Percentiles rank a stretch among this genome's conserved stretches.
phyloP scores from a whole-genome alignment of 495 filamentous ascomycete genomes.

The Penicillium parvum region DNA sequence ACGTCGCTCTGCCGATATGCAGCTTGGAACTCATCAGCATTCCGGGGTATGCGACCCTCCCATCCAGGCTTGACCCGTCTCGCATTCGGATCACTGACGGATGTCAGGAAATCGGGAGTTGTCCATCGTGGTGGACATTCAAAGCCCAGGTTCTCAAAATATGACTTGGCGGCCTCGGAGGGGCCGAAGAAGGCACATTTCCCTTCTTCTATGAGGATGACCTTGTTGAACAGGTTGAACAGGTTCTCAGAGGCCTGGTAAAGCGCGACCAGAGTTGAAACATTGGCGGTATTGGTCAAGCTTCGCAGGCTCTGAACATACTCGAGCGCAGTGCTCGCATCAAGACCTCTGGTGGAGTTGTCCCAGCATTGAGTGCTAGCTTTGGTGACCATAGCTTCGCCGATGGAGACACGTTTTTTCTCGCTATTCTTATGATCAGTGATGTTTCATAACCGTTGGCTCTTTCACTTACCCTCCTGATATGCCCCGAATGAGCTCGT shows the following conservation, averaged over 20 bases:
- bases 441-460: no score
- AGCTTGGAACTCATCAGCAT: conserved; percentile 53
- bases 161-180: conserved; percentile 50
- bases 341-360: conserved; percentile 64
- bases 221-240: conserved; percentile 68
- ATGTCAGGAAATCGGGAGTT: conserved; percentile 65
- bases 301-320: conserved; percentile 60
- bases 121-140: conserved; percentile 58
- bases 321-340: conserved; percentile 62
- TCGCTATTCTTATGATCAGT: conserved; percentile 39
- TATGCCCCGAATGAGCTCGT: conserved; percentile 61
- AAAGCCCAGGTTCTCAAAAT: conserved; percentile 64
- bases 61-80: conserved; percentile 54
- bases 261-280: conserved; percentile 59
- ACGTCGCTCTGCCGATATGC: conserved; percentile 48
- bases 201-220: conserved; percentile 64
- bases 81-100: conserved; percentile 60
- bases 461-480: conserved; percentile 49
- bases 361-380: conserved; percentile 65
- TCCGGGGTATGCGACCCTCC: conserved; percentile 57
- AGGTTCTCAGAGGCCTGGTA: conserved; percentile 70
- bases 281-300: conserved; percentile 57
- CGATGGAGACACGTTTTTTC: conserved; percentile 68
- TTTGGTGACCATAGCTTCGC: conserved; percentile 63
- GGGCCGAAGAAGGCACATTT: conserved; percentile 61